Evolutionary conservation across 2,329 filamentous ascomycete genomes (phyloP).

Genomic region (Microsporum ferrugineum): DNA sequence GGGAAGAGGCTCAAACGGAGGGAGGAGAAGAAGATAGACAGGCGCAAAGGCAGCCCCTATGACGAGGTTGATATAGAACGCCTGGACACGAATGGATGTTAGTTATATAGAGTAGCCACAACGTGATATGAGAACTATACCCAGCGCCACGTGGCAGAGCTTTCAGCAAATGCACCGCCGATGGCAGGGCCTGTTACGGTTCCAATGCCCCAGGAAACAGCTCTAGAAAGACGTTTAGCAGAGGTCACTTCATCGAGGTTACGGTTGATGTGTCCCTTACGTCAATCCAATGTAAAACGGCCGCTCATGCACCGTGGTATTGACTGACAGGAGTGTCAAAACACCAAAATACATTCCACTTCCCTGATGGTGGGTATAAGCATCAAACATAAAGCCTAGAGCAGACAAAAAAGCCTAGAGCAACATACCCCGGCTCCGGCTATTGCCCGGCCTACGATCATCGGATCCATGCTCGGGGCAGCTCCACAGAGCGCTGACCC

Average conservation of each 20-base stretch:
- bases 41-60: conserved; percentile 35
- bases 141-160: conserved; percentile 25
- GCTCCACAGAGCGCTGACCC: conserved; percentile 34
- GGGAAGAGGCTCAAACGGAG: conserved; percentile 16
- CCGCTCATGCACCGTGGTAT: conserved; percentile 17
- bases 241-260: background rate
- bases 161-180: conserved; percentile 26
- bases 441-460: conserved; percentile 35
- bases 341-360: background rate
- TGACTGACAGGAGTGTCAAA: conserved; percentile 20
- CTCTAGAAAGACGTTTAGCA: conserved; percentile 17
- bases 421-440: conserved; percentile 22
- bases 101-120: background rate
- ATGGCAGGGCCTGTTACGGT: conserved; percentile 30
- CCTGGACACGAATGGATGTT: conserved; percentile 15
- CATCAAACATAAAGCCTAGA: background rate
- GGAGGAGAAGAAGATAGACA: conserved; percentile 35
- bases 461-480: conserved; percentile 34
- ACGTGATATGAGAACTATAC: conserved; percentile 9
- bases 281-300: conserved; percentile 22
- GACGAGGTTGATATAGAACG: conserved; percentile 44
- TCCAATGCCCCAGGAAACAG: conserved; percentile 26
- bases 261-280: background rate
- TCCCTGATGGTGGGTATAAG: background rate
- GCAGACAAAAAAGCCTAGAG: background rate